Evolutionary conservation across 1,284 basidiomycete species (phyloP).

Genomic region (Peniophora sp.): DNA sequence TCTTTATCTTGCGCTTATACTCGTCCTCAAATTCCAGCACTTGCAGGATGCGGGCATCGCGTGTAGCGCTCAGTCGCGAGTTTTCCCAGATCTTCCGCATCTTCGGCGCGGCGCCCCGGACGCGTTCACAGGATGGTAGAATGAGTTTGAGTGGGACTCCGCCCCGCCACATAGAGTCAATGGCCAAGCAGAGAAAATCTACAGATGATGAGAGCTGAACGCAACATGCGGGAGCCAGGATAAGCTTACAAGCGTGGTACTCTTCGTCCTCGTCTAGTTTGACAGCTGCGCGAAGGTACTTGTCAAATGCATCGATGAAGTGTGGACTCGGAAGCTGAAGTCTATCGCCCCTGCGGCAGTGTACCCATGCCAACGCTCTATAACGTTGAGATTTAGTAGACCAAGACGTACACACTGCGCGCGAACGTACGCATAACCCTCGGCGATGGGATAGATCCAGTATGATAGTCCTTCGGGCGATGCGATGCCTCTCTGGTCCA

Average conservation of each 20-base stretch:
- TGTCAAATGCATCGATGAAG: slow-evolving; percentile 12
- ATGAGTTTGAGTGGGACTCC: slow-evolving; percentile 7
- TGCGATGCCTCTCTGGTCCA: slow-evolving; percentile 18
- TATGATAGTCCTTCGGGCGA: slow-evolving; percentile 15
- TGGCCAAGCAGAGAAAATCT: slow-evolving; percentile 12
- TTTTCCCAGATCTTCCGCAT: slow-evolving; percentile 18
- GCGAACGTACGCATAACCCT: slow-evolving; percentile 25
- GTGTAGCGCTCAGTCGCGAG: slow-evolving; percentile 10
- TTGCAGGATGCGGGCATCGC: slow-evolving; percentile 3
- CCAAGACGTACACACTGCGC: too few species aligned
- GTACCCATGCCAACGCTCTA: slow-evolving; percentile 3
- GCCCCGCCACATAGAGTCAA: slow-evolving; percentile 8
- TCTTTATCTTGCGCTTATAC: neutral
- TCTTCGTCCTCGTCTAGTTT: slow-evolving; percentile 27
- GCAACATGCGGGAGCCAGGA: neutral
- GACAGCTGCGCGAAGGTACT: slow-evolving; percentile 20
- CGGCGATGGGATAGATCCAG: slow-evolving; percentile 27
- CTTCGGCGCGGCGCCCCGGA: slow-evolving; percentile 12
- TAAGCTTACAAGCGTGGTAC: slow-evolving; percentile 17
- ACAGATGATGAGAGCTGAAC: neutral
- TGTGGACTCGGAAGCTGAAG: too few species aligned
- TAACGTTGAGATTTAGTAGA: neutral
- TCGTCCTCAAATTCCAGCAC: slow-evolving; percentile 1
- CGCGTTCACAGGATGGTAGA: slow-evolving; percentile 8
- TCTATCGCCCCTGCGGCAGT: slow-evolving; percentile 7